Evolutionary conservation across 2,329 filamentous ascomycete genomes (phyloP).

Genomic region (Didymella glomerata): DNA sequence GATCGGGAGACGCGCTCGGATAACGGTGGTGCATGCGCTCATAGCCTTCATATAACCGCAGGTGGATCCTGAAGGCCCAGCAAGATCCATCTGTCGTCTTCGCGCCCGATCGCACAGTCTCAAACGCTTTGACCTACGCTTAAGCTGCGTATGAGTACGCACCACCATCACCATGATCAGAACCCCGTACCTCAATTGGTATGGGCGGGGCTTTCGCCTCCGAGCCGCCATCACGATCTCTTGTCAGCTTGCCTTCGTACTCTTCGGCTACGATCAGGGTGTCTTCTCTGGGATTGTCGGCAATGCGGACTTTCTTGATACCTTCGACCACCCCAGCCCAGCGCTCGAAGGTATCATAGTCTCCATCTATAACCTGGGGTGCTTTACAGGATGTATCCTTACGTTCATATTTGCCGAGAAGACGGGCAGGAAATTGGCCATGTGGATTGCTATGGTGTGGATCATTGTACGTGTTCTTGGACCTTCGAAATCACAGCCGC

Average conservation of each 20-base stretch:
- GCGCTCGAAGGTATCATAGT: slow-evolving; percentile 56
- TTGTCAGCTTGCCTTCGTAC: slow-evolving; percentile 43
- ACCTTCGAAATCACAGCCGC: too few relatives aligned
- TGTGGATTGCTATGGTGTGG: slow-evolving; percentile 56
- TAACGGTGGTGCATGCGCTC: background rate
- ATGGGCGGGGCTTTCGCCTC: slow-evolving; percentile 39
- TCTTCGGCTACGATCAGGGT: slow-evolving; percentile 51
- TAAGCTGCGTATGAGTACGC: too few relatives aligned
- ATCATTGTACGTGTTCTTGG: slow-evolving; percentile 40
- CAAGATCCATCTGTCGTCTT: background rate
- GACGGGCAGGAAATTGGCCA: slow-evolving; percentile 48
- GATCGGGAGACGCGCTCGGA: background rate
- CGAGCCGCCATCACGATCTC: slow-evolving; percentile 41
- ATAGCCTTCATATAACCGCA: slow-evolving; percentile 12
- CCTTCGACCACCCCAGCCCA: slow-evolving; percentile 50
- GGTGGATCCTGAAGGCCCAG: background rate
- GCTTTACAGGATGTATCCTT: slow-evolving; percentile 51
- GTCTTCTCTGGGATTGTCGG: slow-evolving; percentile 53
- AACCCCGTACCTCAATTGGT: slow-evolving; percentile 39
- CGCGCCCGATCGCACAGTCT: background rate
- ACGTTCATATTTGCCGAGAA: slow-evolving; percentile 51
- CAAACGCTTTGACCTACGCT: background rate
- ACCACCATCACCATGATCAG: slow-evolving; percentile 27
- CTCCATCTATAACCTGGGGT: slow-evolving; percentile 53
- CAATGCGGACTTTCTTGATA: slow-evolving; percentile 53